Evolutionary conservation across 192 early-diverging fungal species (phyloP), one percentile per base, ranked within the genome.

Genomic region (Umbelopsis isabellina): DNA sequence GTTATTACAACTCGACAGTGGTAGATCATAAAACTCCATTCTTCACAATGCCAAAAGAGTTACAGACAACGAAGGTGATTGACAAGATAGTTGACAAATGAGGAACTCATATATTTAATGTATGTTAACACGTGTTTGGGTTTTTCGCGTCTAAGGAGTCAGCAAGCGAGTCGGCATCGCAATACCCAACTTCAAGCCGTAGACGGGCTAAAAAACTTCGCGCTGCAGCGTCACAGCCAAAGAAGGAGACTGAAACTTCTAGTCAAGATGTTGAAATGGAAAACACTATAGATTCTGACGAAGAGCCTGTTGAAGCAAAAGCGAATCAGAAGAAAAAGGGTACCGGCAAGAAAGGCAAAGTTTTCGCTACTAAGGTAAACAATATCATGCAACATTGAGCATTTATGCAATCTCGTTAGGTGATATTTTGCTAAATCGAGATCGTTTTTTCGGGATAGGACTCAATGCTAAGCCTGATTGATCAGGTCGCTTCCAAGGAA

Each of bases 401-500:
- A 8, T 0, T 18, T 61, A 61, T 35, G 25, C 33, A 25, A 16
- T 35, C 25, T 22, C 27, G 15, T 33, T 35, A 53, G 4, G 55
- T 2, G 30, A 61, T 15, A 35, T 61, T 2, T 16, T 30, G 8
- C 16, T 35, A 33, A 8, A 0, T 16, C 4, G 30, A 7, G 27
- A 30, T 30, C 1, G 6, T 52, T 52, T 33, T 35, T 8, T 8
- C 4, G 12, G 0, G 5, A 35, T 18, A 61, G 55, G 13, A 22
- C 16, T 61, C 55, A 3, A 61, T 61, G 55, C 55, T 61, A 18
- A 61, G 55, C 55, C 55, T 61, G 27, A 61, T 61, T 61, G 55
- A 61, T 35, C 11, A 27, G 9, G 55, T 61, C 18, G 55, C 55
- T 15, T 22, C 55, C 30, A 61, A 61, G 13, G 55, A 61, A 35